phyloP scores from a whole-genome alignment of 2,329 filamentous ascomycete genomes.

The Ceratocystis ficicola region DNA sequence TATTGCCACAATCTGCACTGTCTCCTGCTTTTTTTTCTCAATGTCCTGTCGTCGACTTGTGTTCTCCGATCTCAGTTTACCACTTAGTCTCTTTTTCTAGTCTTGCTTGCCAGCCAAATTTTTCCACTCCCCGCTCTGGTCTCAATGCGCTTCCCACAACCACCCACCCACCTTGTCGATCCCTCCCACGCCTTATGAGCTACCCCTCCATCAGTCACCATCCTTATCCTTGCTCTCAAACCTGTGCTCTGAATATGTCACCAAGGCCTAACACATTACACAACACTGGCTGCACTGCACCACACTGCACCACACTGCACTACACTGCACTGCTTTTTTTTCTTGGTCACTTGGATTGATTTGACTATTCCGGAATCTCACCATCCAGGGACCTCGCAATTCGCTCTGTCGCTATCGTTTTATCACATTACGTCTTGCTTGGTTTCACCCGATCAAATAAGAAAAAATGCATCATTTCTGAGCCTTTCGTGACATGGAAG shows the following conservation, averaged over 20 bases:
- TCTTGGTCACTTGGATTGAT: background rate
- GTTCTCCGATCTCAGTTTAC: background rate
- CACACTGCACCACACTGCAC: background rate
- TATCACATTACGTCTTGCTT: too few species aligned
- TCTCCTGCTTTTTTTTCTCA: background rate
- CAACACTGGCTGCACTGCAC: background rate
- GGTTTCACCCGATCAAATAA: too few species aligned
- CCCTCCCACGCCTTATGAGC: slow-evolving; percentile 17
- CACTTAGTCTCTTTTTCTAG: background rate
- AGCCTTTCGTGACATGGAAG: too few species aligned
- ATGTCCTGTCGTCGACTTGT: background rate
- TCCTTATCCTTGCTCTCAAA: slow-evolving; percentile 17
- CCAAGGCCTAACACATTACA: background rate
- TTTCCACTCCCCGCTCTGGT: slow-evolving; percentile 22
- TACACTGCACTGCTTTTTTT: background rate
- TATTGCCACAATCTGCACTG: too few species aligned
- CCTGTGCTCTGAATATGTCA: slow-evolving; percentile 12
- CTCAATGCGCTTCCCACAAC: slow-evolving; percentile 18
- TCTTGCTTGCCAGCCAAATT: slow-evolving; percentile 13
- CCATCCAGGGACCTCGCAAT: too few species aligned
- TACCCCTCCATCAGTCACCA: slow-evolving; percentile 20
- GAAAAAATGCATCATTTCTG: too few species aligned
- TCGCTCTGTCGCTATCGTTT: too few species aligned
- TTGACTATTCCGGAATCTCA: too few species aligned
- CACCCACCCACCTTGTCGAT: slow-evolving; percentile 20